These are phyloP conservation scores for Chernovozyma aurita DNA, from an alignment of 1,139 yeast species.

Conservation along the genomic window DNA sequence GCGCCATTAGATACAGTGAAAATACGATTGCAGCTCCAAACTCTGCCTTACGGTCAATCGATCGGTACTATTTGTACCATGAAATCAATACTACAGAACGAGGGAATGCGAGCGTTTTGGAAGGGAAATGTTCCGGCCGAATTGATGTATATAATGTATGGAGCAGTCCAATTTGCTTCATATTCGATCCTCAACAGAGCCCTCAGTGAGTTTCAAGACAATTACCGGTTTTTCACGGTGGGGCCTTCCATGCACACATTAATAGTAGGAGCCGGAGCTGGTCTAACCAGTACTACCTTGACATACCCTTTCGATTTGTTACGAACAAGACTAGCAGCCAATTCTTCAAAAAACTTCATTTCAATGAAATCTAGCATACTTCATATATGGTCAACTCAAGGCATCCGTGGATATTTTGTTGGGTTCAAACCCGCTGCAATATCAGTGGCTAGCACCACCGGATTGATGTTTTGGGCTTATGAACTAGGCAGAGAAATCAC, in stretches of 20 bases:
- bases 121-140: constrained; percentile 95
- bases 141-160: constrained; percentile 75
- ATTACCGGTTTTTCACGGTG: constrained; percentile 17
- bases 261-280: constrained; percentile 73
- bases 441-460: constrained; percentile 63
- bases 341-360: constrained; percentile 35
- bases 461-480: constrained; percentile 66
- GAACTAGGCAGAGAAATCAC: constrained; percentile 40
- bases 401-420: constrained; percentile 53
- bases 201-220: constrained; percentile 18
- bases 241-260: constrained; percentile 44
- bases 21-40: constrained; percentile 69
- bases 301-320: constrained; percentile 89
- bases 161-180: constrained; percentile 78
- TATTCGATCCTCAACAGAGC: constrained; percentile 52
- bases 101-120: constrained; percentile 63
- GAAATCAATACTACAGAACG: constrained; percentile 23
- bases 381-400: constrained; percentile 45
- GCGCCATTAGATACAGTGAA: constrained; percentile 91
- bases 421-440: constrained; percentile 63
- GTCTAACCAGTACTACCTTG: constrained; percentile 61
- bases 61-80: constrained; percentile 16
- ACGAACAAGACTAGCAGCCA: constrained; percentile 77
- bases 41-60: constrained; percentile 7
- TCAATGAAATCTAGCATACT: constrained; percentile 42